These are phyloP conservation scores for Nakaseomyces delphensis DNA, from an alignment of 1,139 yeast species.

Conservation along the genomic window DNA sequence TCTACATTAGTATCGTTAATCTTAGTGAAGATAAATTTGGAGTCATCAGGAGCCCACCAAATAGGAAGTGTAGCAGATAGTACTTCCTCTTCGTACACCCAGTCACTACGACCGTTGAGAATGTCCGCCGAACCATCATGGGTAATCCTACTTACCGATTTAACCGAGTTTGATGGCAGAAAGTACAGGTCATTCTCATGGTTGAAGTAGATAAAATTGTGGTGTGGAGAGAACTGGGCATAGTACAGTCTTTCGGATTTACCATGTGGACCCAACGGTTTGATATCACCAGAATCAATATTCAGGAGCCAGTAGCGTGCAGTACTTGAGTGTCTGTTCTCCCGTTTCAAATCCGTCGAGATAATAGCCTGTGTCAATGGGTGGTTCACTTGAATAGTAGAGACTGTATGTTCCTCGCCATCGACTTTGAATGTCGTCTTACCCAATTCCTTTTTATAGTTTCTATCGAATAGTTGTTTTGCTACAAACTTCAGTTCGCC, in stretches of 20 bases:
- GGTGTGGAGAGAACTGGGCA: slow-evolving; percentile 71
- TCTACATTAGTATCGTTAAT: slow-evolving; percentile 68
- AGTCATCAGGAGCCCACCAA: slow-evolving; percentile 85
- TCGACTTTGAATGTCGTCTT: slow-evolving; percentile 21
- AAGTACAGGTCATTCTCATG: slow-evolving; percentile 58
- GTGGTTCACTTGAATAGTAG: slow-evolving; percentile 23
- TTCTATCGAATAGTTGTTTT: slow-evolving; percentile 19
- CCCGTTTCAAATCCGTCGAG: slow-evolving; percentile 33
- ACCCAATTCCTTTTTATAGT: slow-evolving; percentile 16
- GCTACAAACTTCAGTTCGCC: slow-evolving; percentile 24
- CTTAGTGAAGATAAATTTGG: slow-evolving; percentile 52
- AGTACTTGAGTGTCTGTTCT: slow-evolving; percentile 71
- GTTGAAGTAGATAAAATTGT: slow-evolving; percentile 59
- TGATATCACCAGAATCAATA: slow-evolving; percentile 31
- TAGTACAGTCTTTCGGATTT: slow-evolving; percentile 34
- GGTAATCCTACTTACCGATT: slow-evolving; percentile 40
- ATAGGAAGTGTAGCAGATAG: slow-evolving; percentile 52
- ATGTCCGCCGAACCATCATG: slow-evolving; percentile 55
- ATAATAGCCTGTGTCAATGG: slow-evolving; percentile 28
- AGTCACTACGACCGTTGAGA: slow-evolving; percentile 86
- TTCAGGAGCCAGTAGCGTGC: slow-evolving; percentile 61
- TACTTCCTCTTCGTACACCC: slow-evolving; percentile 97
- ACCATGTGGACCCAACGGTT: slow-evolving; percentile 35
- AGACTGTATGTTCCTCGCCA: slow-evolving; percentile 18
- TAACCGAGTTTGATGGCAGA: slow-evolving; percentile 36